These are phyloP conservation scores for Cordyceps cateniannulata DNA, from an alignment of 2,329 filamentous ascomycete species.

Conservation along the genomic window DNA sequence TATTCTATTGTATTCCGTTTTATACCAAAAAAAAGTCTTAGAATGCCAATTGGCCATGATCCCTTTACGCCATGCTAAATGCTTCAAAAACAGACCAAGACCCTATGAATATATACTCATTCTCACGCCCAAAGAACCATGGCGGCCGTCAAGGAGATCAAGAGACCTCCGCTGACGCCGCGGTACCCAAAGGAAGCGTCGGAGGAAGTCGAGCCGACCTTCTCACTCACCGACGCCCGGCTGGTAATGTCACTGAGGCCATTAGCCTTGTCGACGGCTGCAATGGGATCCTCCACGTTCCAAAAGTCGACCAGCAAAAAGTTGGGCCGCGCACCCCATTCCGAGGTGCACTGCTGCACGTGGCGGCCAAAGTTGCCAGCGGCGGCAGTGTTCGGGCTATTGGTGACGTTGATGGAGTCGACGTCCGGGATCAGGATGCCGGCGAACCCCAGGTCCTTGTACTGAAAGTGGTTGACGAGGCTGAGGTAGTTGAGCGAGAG, in stretches of 20 bases:
- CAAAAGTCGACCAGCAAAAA: constrained; percentile 79
- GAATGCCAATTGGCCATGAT: not conserved
- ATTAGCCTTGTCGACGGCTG: constrained; percentile 64
- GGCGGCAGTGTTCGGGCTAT: constrained; percentile 49
- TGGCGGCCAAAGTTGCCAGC: constrained; percentile 50
- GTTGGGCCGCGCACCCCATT: constrained; percentile 59
- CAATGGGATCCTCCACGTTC: constrained; percentile 63
- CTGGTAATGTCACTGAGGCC: constrained; percentile 36
- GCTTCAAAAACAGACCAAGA: not conserved
- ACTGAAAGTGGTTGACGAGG: constrained; percentile 76
- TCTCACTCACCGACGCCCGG: constrained; percentile 21
- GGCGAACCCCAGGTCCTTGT: constrained; percentile 44
- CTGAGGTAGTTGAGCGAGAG: constrained; percentile 56
- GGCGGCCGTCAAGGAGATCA: not conserved
- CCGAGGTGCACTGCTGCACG: constrained; percentile 43
- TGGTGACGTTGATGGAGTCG: constrained; percentile 56
- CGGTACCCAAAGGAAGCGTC: not conserved
- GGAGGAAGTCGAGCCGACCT: constrained; percentile 4
- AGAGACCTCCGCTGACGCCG: not conserved
- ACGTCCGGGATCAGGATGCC: constrained; percentile 56
- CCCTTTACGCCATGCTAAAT: constrained; percentile 2
- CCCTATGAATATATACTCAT: not conserved
- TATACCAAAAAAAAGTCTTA: not conserved
- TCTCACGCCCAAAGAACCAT: not conserved
- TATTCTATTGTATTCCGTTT: not conserved